Conservation (phyloP, 1,284 basidiomycete genomes). For the Ganoderma resinaceum region DNA sequence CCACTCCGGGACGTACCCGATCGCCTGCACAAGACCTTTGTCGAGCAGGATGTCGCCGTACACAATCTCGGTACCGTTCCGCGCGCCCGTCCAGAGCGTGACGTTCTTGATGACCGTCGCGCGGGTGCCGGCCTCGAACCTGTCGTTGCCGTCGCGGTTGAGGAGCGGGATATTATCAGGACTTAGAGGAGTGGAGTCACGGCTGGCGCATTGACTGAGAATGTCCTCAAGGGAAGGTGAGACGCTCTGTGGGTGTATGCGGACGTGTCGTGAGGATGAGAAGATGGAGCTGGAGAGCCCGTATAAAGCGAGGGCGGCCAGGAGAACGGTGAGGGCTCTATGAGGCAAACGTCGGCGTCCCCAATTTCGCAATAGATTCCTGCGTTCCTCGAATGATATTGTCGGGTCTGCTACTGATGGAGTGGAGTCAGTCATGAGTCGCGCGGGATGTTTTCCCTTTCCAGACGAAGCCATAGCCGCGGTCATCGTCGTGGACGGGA, state of each 20-base stretch:
- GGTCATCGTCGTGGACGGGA: conserved; percentile 7
- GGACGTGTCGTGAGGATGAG: conserved; percentile 3
- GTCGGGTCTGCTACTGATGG: not conserved
- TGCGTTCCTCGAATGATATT: conserved; percentile 5
- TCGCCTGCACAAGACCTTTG: conserved; percentile 61
- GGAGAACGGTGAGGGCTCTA: conserved; percentile 27
- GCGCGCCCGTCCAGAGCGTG: conserved; percentile 80
- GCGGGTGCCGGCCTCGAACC: conserved; percentile 72
- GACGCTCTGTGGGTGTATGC: conserved; percentile 31
- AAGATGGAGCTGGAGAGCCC: conserved; percentile 28
- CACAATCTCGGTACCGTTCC: conserved; percentile 69
- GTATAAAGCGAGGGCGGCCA: conserved; percentile 32
- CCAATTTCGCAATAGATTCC: not conserved
- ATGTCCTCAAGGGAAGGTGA: conserved; percentile 55
- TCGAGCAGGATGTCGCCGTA: conserved; percentile 67
- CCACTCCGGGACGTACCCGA: conserved; percentile 58
- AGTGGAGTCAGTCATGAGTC: not conserved
- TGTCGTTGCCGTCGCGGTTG: conserved; percentile 67
- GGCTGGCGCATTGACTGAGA: conserved; percentile 53
- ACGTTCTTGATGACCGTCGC: conserved; percentile 80
- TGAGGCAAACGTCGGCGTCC: conserved; percentile 15
- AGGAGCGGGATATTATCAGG: conserved; percentile 52
- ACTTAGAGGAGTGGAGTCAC: conserved; percentile 54
- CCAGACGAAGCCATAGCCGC: not conserved
- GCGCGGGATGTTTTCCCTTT: not conserved